These are phyloP conservation scores for Podila minutissima DNA, from an alignment of 192 early-diverging fungal species.

Conservation along the genomic window DNA sequence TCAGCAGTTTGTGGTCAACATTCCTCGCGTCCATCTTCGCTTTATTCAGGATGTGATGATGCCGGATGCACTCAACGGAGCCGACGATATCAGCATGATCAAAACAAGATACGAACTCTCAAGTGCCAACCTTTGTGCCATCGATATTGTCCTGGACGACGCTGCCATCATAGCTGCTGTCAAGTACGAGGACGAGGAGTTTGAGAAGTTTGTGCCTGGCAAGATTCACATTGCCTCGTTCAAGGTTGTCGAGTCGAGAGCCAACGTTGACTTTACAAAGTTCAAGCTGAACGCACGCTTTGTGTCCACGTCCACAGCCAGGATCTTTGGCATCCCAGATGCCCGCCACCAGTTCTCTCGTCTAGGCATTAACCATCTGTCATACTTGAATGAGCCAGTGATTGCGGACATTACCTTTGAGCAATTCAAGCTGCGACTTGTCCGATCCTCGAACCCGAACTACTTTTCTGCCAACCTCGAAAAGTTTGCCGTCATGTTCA, in stretches of 20 bases:
- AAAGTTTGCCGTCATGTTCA: conserved; percentile 61
- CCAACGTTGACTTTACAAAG: conserved; percentile 61
- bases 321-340: conserved; percentile 71
- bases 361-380: conserved; percentile 46
- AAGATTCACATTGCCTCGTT: conserved; percentile 58
- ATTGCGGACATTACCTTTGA: conserved; percentile 59
- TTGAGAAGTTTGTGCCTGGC: conserved; percentile 54
- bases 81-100: conserved; percentile 58
- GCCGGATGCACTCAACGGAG: conserved; percentile 62
- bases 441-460: conserved; percentile 58
- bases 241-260: conserved; percentile 62
- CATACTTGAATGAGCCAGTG: conserved; percentile 54
- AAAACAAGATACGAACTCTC: conserved; percentile 67
- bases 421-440: conserved; percentile 57
- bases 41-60: conserved; percentile 81
- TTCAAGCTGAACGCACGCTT: conserved; percentile 67
- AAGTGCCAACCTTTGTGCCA: conserved; percentile 68
- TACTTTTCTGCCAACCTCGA: conserved; percentile 56
- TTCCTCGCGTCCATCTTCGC: conserved; percentile 66
- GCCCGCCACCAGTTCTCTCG: conserved; percentile 54
- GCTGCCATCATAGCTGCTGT: conserved; percentile 58
- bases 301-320: conserved; percentile 55
- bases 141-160: conserved; percentile 68
- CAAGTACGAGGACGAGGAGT: conserved; percentile 61
- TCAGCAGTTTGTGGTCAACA: conserved; percentile 61